These are phyloP conservation scores for Begonia loranthoides DNA, from an alignment of 306 rosid species.

Conservation along the genomic window DNA sequence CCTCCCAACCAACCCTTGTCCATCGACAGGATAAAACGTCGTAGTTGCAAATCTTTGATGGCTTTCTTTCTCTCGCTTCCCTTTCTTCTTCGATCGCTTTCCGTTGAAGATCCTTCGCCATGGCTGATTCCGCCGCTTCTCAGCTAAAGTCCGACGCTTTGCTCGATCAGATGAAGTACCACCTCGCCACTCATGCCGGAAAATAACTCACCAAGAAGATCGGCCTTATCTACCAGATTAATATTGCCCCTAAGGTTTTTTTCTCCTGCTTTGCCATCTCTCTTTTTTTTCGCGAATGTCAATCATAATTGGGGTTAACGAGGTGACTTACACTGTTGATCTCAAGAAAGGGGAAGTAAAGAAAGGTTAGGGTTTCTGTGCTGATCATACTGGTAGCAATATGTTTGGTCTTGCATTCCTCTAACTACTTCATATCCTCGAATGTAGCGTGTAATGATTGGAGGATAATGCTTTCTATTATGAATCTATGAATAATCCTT, in stretches of 20 bases:
- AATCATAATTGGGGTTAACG: conserved; percentile 39
- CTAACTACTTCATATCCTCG: no score
- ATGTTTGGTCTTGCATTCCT: no score
- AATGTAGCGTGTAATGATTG: no score
- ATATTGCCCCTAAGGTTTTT: conserved; percentile 72
- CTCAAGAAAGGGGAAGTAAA: conserved; percentile 75
- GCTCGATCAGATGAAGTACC: conserved; percentile 69
- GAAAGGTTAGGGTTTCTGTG: conserved; percentile 40
- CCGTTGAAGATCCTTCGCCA: background rate
- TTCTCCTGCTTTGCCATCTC: background rate
- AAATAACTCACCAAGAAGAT: conserved; percentile 38
- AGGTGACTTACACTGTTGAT: conserved; percentile 62
- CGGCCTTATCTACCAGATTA: conserved; percentile 72
- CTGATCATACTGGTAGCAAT: background rate
- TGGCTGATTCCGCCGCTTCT: conserved; percentile 25
- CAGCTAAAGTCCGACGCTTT: conserved; percentile 54
- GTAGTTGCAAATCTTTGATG: background rate
- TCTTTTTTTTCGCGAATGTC: background rate
- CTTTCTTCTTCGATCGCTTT: background rate
- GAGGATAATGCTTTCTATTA: no score
- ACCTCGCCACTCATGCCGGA: conserved; percentile 62
- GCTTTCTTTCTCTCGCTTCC: background rate
- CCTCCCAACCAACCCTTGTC: background rate
- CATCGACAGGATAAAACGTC: background rate
- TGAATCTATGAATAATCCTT: no score